Conservation (phyloP, 2,329 filamentous ascomycete genomes). For the Sporothrix protearum region DNA sequence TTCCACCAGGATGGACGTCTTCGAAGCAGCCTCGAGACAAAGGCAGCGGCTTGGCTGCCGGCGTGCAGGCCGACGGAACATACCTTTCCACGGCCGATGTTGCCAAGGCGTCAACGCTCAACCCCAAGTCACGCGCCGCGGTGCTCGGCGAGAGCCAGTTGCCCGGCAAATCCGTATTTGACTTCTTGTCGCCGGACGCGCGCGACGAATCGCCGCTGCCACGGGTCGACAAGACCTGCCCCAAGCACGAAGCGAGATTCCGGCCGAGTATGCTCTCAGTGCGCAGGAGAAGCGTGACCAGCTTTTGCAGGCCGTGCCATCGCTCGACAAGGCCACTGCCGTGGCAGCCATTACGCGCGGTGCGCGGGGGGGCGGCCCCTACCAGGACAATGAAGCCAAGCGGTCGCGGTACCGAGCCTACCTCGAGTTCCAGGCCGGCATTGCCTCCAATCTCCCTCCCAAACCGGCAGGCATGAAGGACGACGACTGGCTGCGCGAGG, state of each 20-base stretch:
- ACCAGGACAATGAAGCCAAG: constrained; percentile 77
- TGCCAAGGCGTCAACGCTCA: constrained; percentile 70
- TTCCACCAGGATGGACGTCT: constrained; percentile 72
- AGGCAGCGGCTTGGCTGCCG: constrained; percentile 21
- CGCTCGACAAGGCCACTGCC: constrained; percentile 63
- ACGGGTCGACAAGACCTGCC: constrained; percentile 77
- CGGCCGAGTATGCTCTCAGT: constrained; percentile 59
- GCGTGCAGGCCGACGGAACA: not conserved
- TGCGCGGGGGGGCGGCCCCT: constrained; percentile 67
- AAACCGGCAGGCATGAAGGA: constrained; percentile 46
- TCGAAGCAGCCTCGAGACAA: constrained; percentile 44
- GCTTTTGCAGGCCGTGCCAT: constrained; percentile 57
- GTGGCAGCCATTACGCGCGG: constrained; percentile 65
- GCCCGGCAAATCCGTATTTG: constrained; percentile 92
- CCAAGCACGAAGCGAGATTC: constrained; percentile 69
- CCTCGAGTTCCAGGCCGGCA: constrained; percentile 70
- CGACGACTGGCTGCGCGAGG: constrained; percentile 76
- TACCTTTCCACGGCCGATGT: constrained; percentile 71
- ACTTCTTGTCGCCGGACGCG: constrained; percentile 76
- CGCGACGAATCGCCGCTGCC: constrained; percentile 70
- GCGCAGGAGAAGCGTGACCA: constrained; percentile 61
- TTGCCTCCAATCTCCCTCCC: constrained; percentile 53
- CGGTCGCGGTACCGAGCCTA: constrained; percentile 76
- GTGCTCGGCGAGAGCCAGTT: constrained; percentile 76
- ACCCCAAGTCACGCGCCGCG: constrained; percentile 72